phyloP scores from a whole-genome alignment of 1,139 yeast species.

The Geotrichum australiense region DNA sequence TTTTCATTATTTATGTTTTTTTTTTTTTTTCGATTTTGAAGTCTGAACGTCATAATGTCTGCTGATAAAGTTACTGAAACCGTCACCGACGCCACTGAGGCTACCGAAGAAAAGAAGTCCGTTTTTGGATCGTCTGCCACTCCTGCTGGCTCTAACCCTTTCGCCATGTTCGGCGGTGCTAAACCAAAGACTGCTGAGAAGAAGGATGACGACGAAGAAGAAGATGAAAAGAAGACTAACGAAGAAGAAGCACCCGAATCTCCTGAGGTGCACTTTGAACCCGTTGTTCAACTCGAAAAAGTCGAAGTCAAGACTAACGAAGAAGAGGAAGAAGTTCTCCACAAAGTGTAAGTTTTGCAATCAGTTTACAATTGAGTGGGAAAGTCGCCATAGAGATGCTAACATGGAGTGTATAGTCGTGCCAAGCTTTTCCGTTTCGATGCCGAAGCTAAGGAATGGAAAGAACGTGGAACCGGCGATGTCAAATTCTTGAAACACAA shows the following conservation, averaged over 20 bases:
- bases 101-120: conserved; percentile 18
- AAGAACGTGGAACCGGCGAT: conserved; percentile 99
- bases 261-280: conserved; percentile 94
- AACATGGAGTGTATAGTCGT: conserved; percentile 36
- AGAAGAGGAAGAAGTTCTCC: conserved; percentile 85
- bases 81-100: conserved; percentile 17
- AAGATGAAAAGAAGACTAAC: conserved; percentile 33
- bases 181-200: conserved; percentile 53
- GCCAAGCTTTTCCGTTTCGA: conserved; percentile 93
- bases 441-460: conserved; percentile 79
- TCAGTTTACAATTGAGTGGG: conserved; percentile 20
- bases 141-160: conserved; percentile 64
- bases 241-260: conserved; percentile 75
- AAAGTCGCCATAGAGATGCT: background rate
- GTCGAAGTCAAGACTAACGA: conserved; percentile 97
- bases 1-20: background rate
- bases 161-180: conserved; percentile 87
- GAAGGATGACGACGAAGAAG: conserved; percentile 36
- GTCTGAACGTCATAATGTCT: conserved; percentile 13
- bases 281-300: conserved; percentile 87
- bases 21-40: too few relatives aligned
- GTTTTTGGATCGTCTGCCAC: conserved; percentile 36
- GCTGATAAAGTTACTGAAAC: conserved; percentile 16
- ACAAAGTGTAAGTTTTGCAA: conserved; percentile 49
- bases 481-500: conserved; percentile 92